These are phyloP conservation scores for Suillus paluster DNA, from an alignment of 768 basidiomycete genomes.

Conservation along the genomic window DNA sequence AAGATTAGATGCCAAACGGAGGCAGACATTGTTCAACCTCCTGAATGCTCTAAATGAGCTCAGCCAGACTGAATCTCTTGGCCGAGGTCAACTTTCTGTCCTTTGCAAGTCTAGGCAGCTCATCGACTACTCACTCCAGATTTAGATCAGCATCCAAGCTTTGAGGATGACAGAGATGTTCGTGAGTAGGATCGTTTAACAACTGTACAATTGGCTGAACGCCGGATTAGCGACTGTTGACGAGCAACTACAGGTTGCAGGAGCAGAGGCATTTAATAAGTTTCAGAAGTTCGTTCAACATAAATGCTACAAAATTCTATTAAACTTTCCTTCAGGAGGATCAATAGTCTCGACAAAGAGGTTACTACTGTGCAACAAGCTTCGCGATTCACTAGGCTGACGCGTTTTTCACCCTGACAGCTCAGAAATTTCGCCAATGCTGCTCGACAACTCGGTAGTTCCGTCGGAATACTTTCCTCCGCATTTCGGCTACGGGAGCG, in stretches of 20 bases:
- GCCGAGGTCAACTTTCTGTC: conserved; percentile 13
- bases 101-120: neutral
- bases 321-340: conserved; percentile 43
- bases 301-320: conserved; percentile 6
- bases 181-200: conserved; percentile 49
- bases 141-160: conserved; percentile 46
- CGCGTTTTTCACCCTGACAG: conserved; percentile 36
- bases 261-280: conserved; percentile 65
- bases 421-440: conserved; percentile 79
- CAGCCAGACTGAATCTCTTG: conserved; percentile 39
- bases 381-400: neutral
- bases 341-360: conserved; percentile 69
- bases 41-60: conserved; percentile 45
- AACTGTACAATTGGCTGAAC: neutral
- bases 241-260: conserved; percentile 69
- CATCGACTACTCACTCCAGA: conserved; percentile 26
- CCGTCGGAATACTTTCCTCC: conserved; percentile 76
- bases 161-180: conserved; percentile 68
- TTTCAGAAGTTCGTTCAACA: conserved; percentile 57
- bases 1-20: conserved; percentile 27
- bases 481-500: conserved; percentile 73
- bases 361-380: conserved; percentile 29
- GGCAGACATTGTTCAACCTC: conserved; percentile 42
- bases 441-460: conserved; percentile 75
- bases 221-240: conserved; percentile 57